Evolutionary conservation across 495 filamentous ascomycete genomes (phyloP).

Genomic region (Neurospora terricola): DNA sequence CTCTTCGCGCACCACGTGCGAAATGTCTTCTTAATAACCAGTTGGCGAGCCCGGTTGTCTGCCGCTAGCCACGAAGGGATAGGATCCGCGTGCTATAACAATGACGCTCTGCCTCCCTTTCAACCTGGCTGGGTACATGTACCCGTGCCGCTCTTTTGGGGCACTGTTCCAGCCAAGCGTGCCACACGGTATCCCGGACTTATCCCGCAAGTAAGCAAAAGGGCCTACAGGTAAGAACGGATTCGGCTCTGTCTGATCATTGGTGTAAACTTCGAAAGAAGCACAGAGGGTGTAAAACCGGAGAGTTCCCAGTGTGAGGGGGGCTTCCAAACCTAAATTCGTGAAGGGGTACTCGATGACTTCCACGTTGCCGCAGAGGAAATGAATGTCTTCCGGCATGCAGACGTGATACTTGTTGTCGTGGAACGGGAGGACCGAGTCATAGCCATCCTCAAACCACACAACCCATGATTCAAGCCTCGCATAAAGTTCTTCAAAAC

Average conservation of each 20-base stretch:
- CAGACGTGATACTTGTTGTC: not conserved
- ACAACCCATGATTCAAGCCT: not conserved
- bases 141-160: not conserved
- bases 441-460: not conserved
- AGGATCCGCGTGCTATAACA: not conserved
- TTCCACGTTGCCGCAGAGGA: not conserved
- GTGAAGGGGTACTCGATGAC: not conserved
- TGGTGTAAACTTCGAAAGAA: not conserved
- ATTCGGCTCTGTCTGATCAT: not conserved
- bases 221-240: not conserved
- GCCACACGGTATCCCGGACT: not conserved
- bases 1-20: not conserved
- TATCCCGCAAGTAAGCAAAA: not conserved
- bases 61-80: accelerated
- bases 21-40: not conserved
- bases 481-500: not conserved
- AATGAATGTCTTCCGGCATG: not conserved
- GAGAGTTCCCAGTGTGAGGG: not conserved
- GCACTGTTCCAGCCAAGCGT: not conserved
- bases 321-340: not conserved
- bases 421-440: not conserved
- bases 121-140: not conserved
- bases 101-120: not conserved
- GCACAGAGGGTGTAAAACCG: not conserved
- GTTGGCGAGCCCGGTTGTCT: not conserved